phyloP scores from a whole-genome alignment of 2,329 filamentous ascomycete genomes.

The Emmonsiellopsis sp. region DNA sequence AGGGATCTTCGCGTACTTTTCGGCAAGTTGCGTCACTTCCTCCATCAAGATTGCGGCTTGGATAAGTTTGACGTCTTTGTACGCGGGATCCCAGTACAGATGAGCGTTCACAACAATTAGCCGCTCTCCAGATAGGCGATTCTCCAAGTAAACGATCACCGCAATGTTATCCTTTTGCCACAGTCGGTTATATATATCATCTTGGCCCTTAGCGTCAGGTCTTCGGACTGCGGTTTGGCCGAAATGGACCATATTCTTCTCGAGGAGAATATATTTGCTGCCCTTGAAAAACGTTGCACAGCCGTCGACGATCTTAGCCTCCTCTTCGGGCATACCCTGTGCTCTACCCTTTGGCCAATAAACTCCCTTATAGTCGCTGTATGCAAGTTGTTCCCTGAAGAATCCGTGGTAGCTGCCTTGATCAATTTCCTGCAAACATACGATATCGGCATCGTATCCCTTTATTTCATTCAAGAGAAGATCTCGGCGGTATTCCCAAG shows the following conservation, averaged over 20 bases:
- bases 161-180: slow-evolving; percentile 99
- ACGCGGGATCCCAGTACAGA: slow-evolving; percentile 85
- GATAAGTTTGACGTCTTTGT: slow-evolving; percentile 90
- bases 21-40: slow-evolving; percentile 73
- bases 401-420: slow-evolving; percentile 85
- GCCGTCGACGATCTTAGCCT: slow-evolving; percentile 83
- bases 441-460: slow-evolving; percentile 72
- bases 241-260: slow-evolving; percentile 92
- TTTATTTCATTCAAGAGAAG: slow-evolving; percentile 77
- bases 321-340: slow-evolving; percentile 83
- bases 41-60: slow-evolving; percentile 96
- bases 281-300: slow-evolving; percentile 96
- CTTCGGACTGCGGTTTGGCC: slow-evolving; percentile 85
- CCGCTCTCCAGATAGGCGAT: slow-evolving; percentile 77
- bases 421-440: slow-evolving; percentile 90
- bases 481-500: slow-evolving; percentile 79
- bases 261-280: slow-evolving; percentile 85
- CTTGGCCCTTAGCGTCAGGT: slow-evolving; percentile 92
- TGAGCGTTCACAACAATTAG: slow-evolving; percentile 91
- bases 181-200: slow-evolving; percentile 95
- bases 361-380: slow-evolving; percentile 85
- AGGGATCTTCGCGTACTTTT: slow-evolving; percentile 73
- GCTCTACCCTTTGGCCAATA: slow-evolving; percentile 87
- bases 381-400: slow-evolving; percentile 77
- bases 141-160: slow-evolving; percentile 85